Evolutionary conservation across 176 grass and related monocot species (phyloP).

Genomic region (Canna indica): DNA sequence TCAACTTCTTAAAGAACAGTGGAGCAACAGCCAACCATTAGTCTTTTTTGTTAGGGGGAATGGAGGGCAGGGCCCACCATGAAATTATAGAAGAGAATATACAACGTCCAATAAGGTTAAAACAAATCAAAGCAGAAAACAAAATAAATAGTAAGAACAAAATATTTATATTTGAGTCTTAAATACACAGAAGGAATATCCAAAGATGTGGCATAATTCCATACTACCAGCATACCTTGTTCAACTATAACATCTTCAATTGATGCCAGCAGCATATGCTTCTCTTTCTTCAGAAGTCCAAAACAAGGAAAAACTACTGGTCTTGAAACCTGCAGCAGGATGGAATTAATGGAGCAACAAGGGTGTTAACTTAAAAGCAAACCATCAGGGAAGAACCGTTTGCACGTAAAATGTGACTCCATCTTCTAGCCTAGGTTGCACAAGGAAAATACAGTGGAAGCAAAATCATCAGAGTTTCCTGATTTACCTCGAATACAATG

Average conservation of each 20-base stretch:
- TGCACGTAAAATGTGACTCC: too few relatives aligned
- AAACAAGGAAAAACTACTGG: slow-evolving; percentile 47
- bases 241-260: slow-evolving; percentile 57
- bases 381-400: not conserved
- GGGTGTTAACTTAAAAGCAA: not conserved
- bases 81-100: too few relatives aligned
- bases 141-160: too few relatives aligned
- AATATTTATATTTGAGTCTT: too few relatives aligned
- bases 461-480: not conserved
- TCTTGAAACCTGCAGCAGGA: slow-evolving; percentile 35
- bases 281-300: slow-evolving; percentile 53
- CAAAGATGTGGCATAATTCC: not conserved
- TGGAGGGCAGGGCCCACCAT: too few relatives aligned
- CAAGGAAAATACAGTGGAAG: not conserved
- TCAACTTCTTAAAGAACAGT: not conserved
- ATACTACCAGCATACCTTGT: slow-evolving; percentile 33
- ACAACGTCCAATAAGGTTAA: too few relatives aligned
- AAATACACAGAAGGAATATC: not conserved
- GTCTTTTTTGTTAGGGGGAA: too few relatives aligned
- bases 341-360: not conserved
- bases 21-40: not conserved
- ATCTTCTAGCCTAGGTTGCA: not conserved
- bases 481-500: slow-evolving; percentile 50
- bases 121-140: too few relatives aligned
- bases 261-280: slow-evolving; percentile 48